phyloP scores from a whole-genome alignment of 108 stramenopile species.

The Fistulifera solaris region DNA sequence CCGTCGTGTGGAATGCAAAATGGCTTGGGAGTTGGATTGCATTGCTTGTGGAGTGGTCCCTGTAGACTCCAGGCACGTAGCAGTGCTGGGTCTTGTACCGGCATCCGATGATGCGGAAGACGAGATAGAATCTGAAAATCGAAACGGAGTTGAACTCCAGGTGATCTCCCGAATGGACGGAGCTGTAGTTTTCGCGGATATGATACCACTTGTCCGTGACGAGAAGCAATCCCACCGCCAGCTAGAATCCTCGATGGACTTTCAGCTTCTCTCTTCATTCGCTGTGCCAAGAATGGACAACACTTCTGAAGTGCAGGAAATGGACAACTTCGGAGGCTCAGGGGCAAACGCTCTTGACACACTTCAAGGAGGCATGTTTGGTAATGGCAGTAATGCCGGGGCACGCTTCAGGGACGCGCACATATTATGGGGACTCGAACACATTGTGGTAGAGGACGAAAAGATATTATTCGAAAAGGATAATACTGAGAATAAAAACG shows the following conservation, averaged over 20 bases:
- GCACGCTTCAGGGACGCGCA: conserved; percentile 32
- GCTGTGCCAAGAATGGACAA: conserved; percentile 65
- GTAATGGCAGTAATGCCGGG: not conserved
- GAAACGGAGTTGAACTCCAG: conserved; percentile 61
- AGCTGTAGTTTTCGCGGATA: conserved; percentile 27
- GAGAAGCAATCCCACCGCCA: not conserved
- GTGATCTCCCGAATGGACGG: conserved; percentile 54
- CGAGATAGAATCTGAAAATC: conserved; percentile 4
- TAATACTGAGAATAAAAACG: conserved; percentile 1
- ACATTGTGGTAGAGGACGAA: no score
- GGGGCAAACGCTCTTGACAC: not conserved
- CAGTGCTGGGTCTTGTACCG: conserved; percentile 58
- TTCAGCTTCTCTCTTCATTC: conserved; percentile 49
- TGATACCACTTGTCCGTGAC: conserved; percentile 20
- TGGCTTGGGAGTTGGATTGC: conserved; percentile 87
- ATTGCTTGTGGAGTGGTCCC: conserved; percentile 69
- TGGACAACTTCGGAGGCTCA: no score
- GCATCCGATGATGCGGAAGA: conserved; percentile 21
- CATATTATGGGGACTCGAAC: conserved; percentile 53
- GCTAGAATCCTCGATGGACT: conserved; percentile 22
- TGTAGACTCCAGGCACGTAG: conserved; percentile 56
- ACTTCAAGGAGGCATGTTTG: not conserved
- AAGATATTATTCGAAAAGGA: conserved; percentile 22
- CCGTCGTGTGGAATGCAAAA: conserved; percentile 48
- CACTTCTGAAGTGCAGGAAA: conserved; percentile 37